These are phyloP conservation scores for Hemerocallis citrina DNA, from an alignment of 106 monocot genomes.

Conservation along the genomic window DNA sequence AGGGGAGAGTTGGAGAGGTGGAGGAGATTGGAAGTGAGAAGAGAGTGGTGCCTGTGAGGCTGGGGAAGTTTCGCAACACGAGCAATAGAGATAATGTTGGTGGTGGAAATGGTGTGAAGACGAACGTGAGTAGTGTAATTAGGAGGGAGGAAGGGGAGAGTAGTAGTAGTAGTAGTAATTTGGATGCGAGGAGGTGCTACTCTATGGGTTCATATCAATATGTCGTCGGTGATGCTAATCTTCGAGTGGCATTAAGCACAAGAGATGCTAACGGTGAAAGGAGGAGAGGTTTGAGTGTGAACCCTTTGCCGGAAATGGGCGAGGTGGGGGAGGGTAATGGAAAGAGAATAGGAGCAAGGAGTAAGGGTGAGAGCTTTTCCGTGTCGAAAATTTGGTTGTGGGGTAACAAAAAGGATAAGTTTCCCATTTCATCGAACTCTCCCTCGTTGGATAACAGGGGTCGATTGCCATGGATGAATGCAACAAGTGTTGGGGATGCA, in stretches of 20 bases:
- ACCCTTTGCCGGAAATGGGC: not conserved
- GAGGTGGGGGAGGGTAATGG: conserved; percentile 24
- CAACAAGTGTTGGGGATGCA: conserved; percentile 24
- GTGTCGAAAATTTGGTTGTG: conserved; percentile 87
- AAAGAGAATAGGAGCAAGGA: conserved; percentile 42
- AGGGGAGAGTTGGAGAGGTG: conserved; percentile 17
- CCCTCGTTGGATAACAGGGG: conserved; percentile 20
- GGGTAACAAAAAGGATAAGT: conserved; percentile 60
- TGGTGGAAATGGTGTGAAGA: not conserved
- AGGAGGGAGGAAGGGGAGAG: conserved; percentile 46
- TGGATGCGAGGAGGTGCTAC: conserved; percentile 87
- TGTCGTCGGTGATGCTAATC: conserved; percentile 54
- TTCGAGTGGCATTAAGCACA: conserved; percentile 42
- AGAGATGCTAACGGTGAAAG: conserved; percentile 12
- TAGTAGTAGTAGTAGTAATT: conserved; percentile 55
- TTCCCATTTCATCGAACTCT: conserved; percentile 30
- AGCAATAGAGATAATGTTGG: conserved; percentile 10
- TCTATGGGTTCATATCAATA: conserved; percentile 96
- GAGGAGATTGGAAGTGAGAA: conserved; percentile 43
- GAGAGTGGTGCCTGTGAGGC: conserved; percentile 67
- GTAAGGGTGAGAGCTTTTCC: conserved; percentile 80
- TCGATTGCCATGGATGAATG: conserved; percentile 36
- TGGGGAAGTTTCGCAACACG: conserved; percentile 71
- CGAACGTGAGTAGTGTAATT: conserved; percentile 2
- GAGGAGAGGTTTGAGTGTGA: conserved; percentile 10